Conservation (phyloP, 129 eudicot species). For the Pittosporum tobira region DNA sequence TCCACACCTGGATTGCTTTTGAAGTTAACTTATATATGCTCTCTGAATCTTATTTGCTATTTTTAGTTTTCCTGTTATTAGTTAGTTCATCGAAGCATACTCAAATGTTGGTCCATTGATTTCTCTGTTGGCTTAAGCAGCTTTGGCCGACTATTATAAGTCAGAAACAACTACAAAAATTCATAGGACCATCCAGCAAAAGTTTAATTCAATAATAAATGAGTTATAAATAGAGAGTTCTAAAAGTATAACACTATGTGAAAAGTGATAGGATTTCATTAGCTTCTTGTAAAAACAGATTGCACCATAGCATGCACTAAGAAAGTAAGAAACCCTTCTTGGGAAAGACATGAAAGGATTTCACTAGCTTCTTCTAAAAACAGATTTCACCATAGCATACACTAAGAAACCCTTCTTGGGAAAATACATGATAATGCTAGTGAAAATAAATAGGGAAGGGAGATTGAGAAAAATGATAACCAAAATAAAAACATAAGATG, state of each 20-base stretch:
- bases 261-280: background rate
- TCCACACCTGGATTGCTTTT: background rate
- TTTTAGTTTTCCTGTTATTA: conserved; percentile 1
- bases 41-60: background rate
- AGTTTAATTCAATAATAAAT: too few relatives aligned
- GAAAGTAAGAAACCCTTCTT: conserved; percentile 1
- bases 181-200: background rate
- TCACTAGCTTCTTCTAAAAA: background rate
- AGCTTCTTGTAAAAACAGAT: background rate
- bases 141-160: background rate
- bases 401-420: background rate
- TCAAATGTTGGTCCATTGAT: background rate
- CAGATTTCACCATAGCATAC: background rate
- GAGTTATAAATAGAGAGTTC: background rate
- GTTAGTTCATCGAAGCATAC: conserved; percentile 1
- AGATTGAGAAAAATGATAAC: background rate
- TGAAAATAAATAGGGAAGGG: background rate
- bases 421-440: background rate
- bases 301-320: background rate
- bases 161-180: background rate
- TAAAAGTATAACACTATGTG: background rate
- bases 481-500: background rate
- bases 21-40: background rate
- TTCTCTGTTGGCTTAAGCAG: background rate
- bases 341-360: background rate